These are phyloP conservation scores for Ceratobasidium sp. DNA, from an alignment of 1,284 basidiomycete genomes.

Conservation along the genomic window DNA sequence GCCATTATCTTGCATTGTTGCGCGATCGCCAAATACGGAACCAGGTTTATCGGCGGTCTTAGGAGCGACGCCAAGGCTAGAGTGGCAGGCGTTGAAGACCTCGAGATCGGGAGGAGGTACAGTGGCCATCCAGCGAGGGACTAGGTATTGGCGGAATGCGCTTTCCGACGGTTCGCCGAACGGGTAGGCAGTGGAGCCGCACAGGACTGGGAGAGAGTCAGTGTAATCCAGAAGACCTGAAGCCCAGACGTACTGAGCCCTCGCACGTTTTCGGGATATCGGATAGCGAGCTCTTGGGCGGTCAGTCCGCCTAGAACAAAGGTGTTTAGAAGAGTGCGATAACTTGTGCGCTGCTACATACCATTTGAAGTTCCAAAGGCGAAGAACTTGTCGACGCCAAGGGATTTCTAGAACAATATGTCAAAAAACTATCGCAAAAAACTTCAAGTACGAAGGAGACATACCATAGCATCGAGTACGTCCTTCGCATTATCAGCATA, in stretches of 20 bases:
- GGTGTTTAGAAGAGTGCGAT: neutral
- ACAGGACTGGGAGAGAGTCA: conserved; percentile 9
- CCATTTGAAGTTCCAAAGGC: conserved; percentile 15
- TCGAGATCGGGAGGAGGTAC: conserved; percentile 5
- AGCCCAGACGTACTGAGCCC: neutral
- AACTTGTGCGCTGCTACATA: neutral
- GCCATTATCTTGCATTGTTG: neutral
- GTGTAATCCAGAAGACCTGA: neutral
- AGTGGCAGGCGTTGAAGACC: neutral
- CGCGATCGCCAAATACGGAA: conserved; percentile 13
- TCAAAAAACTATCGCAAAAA: neutral
- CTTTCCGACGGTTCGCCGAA: neutral
- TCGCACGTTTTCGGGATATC: conserved; percentile 9
- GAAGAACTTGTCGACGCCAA: conserved; percentile 27
- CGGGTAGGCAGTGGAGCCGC: neutral
- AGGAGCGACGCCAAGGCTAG: neutral
- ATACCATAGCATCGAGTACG: conserved; percentile 16
- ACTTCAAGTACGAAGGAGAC: neutral
- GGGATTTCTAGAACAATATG: conserved; percentile 5
- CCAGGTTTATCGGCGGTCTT: conserved; percentile 20
- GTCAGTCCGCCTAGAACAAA: conserved; percentile 8
- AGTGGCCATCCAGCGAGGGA: conserved; percentile 7
- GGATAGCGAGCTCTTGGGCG: conserved; percentile 10
- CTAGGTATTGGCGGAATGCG: neutral
- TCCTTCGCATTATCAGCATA: conserved; percentile 26